Evolutionary conservation across 257 asterid species (phyloP).

Genomic region (Primulina huaijiensis): DNA sequence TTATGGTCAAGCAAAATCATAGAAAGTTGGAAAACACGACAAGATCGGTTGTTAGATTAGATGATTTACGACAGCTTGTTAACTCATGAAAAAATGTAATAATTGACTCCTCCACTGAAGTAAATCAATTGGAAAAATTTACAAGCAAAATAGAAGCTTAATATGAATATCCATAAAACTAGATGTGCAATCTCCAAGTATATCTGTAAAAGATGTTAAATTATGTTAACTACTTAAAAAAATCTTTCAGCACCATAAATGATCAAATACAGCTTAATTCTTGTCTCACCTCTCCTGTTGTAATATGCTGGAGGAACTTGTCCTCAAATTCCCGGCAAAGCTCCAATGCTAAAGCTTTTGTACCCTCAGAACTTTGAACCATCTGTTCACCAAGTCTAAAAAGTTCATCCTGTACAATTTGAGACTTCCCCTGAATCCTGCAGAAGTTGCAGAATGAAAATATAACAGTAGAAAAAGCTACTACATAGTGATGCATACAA

Average conservation of each 20-base stretch:
- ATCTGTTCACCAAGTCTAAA: conserved; percentile 89
- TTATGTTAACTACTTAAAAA: conserved; percentile 1
- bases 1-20: background rate
- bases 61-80: background rate
- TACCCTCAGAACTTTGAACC: conserved; percentile 92
- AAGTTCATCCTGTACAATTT: conserved; percentile 90
- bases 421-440: conserved; percentile 98
- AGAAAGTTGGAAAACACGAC: background rate
- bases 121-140: too few species aligned
- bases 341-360: conserved; percentile 92
- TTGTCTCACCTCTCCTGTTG: conserved; percentile 74
- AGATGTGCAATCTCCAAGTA: conserved; percentile 12
- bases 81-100: background rate
- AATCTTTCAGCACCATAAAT: background rate
- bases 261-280: conserved; percentile 11
- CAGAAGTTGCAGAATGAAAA: conserved; percentile 24
- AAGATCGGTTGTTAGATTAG: background rate
- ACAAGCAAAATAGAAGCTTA: background rate
- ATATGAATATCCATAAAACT: background rate
- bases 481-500: conserved; percentile 19
- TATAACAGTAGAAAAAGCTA: conserved; percentile 17
- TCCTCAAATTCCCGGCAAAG: conserved; percentile 99
- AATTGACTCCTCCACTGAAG: background rate
- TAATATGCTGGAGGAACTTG: conserved; percentile 93
- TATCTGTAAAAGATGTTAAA: background rate